Evolutionary conservation across 768 basidiomycete genomes (phyloP).

Genomic region (Boletus bicolor): DNA sequence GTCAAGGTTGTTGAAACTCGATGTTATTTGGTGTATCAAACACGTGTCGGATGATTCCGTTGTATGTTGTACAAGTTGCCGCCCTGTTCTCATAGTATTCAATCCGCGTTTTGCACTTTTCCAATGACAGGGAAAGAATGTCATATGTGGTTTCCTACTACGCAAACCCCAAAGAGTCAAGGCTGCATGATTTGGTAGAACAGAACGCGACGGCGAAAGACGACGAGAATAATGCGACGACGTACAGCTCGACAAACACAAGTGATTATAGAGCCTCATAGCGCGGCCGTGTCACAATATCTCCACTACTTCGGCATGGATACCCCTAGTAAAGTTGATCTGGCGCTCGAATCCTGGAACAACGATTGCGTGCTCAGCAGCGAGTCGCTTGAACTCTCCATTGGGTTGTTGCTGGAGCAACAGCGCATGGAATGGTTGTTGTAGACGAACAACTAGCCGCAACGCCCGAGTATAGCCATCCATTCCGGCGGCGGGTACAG

Average conservation of each 20-base stretch:
- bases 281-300: background rate
- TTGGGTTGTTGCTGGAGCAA: conserved; percentile 1
- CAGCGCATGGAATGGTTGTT: conserved; percentile 6
- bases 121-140: too few species aligned
- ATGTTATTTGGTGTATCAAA: background rate
- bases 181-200: too few species aligned
- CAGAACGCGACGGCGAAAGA: too few species aligned
- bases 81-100: too few species aligned
- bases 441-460: conserved; percentile 5
- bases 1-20: background rate
- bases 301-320: background rate
- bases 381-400: conserved; percentile 18
- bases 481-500: too few species aligned
- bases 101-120: too few species aligned
- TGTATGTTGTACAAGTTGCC: background rate
- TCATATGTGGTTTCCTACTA: too few species aligned
- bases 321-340: background rate
- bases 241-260: background rate
- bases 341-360: background rate
- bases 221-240: too few species aligned
- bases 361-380: background rate
- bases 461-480: background rate
- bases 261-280: background rate
- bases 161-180: too few species aligned
- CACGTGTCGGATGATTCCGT: background rate